Conservation (phyloP, 2,329 filamentous ascomycete genomes). For the Sphaerulina populicola region DNA sequence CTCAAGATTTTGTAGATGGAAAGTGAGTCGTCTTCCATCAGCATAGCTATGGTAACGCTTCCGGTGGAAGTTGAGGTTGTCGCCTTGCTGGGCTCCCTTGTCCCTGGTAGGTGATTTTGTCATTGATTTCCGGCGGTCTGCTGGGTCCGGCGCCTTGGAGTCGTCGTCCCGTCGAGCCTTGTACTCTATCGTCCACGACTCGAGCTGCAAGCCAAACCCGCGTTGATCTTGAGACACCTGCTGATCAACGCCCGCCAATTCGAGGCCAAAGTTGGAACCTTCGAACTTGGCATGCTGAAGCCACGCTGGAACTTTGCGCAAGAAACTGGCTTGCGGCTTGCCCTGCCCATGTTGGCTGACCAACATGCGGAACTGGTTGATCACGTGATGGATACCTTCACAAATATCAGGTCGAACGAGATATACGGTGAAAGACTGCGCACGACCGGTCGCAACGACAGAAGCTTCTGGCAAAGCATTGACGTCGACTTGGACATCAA, state of each 20-base stretch:
- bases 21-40: conserved; percentile 72
- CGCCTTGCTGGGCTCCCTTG: conserved; percentile 26
- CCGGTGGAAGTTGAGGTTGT: conserved; percentile 33
- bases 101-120: conserved; percentile 53
- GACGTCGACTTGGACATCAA: conserved; percentile 78
- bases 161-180: conserved; percentile 62
- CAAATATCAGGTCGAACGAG: conserved; percentile 89
- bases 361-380: conserved; percentile 68
- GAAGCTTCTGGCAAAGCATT: conserved; percentile 78
- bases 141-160: conserved; percentile 21
- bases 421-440: conserved; percentile 81
- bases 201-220: conserved; percentile 76
- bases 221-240: conserved; percentile 73
- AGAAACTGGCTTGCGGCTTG: conserved; percentile 52
- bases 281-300: conserved; percentile 75
- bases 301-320: conserved; percentile 76
- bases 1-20: conserved; percentile 77
- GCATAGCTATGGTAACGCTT: conserved; percentile 44
- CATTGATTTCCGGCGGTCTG: conserved; percentile 58
- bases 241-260: conserved; percentile 80
- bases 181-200: conserved; percentile 84
- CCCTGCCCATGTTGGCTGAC: conserved; percentile 39
- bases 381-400: conserved; percentile 83
- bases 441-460: conserved; percentile 67
- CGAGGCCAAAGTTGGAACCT: conserved; percentile 79